Conservation (phyloP, 2,329 filamentous ascomycete genomes). For the Alternaria brassicae region DNA sequence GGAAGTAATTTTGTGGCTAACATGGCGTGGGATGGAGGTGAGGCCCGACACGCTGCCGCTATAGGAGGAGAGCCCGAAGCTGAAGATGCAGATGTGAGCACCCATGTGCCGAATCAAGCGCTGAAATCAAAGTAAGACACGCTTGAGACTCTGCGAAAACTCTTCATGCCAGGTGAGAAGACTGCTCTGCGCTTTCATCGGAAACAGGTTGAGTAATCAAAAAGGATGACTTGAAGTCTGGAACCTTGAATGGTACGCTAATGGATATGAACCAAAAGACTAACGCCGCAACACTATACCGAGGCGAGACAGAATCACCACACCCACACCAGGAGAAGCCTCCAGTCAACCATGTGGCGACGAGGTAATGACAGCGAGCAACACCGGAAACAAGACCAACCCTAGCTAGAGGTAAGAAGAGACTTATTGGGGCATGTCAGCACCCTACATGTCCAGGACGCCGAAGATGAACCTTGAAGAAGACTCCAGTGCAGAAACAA, state of each 20-base stretch:
- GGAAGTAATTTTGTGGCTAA: conserved; percentile 2
- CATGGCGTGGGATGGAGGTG: background rate
- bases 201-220: background rate
- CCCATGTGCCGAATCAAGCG: background rate
- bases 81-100: background rate
- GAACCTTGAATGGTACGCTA: background rate
- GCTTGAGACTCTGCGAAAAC: background rate
- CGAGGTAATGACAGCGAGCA: background rate
- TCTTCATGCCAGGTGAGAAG: background rate
- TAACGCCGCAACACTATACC: background rate
- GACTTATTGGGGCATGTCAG: background rate
- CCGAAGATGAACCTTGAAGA: background rate
- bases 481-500: background rate
- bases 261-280: background rate
- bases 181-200: background rate
- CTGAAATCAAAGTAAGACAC: background rate
- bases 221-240: background rate
- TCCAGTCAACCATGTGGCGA: conserved; percentile 10
- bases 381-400: background rate
- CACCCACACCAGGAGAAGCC: background rate
- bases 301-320: background rate
- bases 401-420: background rate
- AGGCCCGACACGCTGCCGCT: background rate
- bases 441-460: background rate
- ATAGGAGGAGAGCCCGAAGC: background rate